Evolutionary conservation across 805 yeast genomes (phyloP), one percentile per base, ranked within the genome.

Genomic region (Starmerella kuoi): DNA sequence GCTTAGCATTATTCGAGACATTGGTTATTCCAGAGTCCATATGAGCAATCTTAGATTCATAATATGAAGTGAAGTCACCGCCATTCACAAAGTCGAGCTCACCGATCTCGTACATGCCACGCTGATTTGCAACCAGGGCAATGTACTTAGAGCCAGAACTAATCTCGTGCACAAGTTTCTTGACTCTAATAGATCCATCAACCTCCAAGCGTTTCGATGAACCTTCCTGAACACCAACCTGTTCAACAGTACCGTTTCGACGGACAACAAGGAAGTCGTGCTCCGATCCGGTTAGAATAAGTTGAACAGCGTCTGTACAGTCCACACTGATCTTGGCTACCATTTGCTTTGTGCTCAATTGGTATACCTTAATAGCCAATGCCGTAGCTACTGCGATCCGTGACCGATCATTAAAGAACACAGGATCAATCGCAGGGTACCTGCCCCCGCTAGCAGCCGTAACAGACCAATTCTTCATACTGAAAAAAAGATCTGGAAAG

Each of bases 321-420:
- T 58, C 62, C 12, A 62, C 32, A 2, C 63, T 56, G 12, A 61
- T 51, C 33, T 55, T 53, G 3, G 60, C 51, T 14, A 64, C 48
- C 41, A 63, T 55, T 43, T 61, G 64, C 35, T 56, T 51, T 14
- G 66, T 58, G 34, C 55, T 44, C 38, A 64, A 41, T 22, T 52
- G 54, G 42, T 62, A 65, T n/a, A 64, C 57, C 40, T 62, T 53
- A 15, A 65, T 50, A 27, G 62, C 63, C 21, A 62, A 51, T 8
- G 66, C 56, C 3, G 63, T 56, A n/a, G 62, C 56, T 12, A 64
- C 55, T 8, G 59, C 57, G n/a, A 63, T 52, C 38, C 56, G 54
- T 41, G 49, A 49, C 22, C 59, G 54, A 38, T 62, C 61, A 14
- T 41, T 39, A 30, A 62, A 57, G 40, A 64, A 63, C 2, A 64